Evolutionary conservation across 768 basidiomycete genomes (phyloP).

Genomic region (Lactarius hatsudake): DNA sequence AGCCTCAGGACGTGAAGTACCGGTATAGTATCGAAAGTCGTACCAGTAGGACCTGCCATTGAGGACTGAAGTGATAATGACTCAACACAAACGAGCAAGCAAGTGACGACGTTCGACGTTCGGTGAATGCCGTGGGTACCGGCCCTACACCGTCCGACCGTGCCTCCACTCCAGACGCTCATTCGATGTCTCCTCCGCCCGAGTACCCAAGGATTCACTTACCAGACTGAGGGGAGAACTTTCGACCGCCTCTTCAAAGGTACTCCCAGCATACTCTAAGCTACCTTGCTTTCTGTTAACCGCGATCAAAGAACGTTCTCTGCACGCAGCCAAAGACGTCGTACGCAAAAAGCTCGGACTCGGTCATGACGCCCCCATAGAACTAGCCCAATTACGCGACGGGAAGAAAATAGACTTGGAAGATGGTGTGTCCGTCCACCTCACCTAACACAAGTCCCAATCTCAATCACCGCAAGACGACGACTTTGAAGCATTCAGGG

Average conservation of each 20-base stretch:
- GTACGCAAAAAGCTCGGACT: slow-evolving; percentile 64
- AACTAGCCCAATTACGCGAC: slow-evolving; percentile 52
- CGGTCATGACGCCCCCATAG: slow-evolving; percentile 35
- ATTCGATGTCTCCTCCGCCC: background rate
- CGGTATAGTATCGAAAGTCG: background rate
- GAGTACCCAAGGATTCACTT: slow-evolving; percentile 21
- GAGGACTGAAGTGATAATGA: background rate
- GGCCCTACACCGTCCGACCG: background rate
- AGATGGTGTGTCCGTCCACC: slow-evolving; percentile 52
- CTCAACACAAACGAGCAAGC: too few species aligned
- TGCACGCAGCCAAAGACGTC: slow-evolving; percentile 54
- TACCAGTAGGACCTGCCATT: slow-evolving; percentile 26
- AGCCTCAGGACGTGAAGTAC: background rate
- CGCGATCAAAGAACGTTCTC: slow-evolving; percentile 50
- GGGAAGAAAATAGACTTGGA: slow-evolving; percentile 63
- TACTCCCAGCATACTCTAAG: slow-evolving; percentile 8
- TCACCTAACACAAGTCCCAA: slow-evolving; percentile 2
- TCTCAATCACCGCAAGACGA: slow-evolving; percentile 48
- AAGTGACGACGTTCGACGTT: background rate
- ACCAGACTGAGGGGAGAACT: slow-evolving; percentile 31
- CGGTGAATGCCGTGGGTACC: slow-evolving; percentile 18
- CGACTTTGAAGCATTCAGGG: slow-evolving; percentile 72
- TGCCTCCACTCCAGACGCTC: background rate
- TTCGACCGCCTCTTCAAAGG: slow-evolving; percentile 59
- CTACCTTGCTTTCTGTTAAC: slow-evolving; percentile 16